phyloP scores from a whole-genome alignment of 331 rosid species.

The Telfairia occidentalis region DNA sequence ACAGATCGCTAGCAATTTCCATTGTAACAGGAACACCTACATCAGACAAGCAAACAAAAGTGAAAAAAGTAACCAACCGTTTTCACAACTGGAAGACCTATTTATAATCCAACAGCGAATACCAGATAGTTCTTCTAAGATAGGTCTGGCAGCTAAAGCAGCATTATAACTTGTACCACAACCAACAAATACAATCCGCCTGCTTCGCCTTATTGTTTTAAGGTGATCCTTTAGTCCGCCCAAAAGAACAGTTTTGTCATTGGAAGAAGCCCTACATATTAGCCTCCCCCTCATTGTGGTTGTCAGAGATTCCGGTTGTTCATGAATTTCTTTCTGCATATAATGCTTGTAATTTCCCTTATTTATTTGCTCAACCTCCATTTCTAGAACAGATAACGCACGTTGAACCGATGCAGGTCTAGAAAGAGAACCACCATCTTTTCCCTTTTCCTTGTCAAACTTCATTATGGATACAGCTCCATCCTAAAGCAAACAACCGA shows the following conservation, averaged over 20 bases:
- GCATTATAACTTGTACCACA: conserved; percentile 99
- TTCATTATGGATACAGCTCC: conserved; percentile 76
- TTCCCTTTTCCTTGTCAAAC: conserved; percentile 60
- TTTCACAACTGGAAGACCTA: conserved; percentile 6
- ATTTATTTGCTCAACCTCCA: conserved; percentile 98
- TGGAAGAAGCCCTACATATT: conserved; percentile 56
- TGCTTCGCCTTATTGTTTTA: conserved; percentile 92
- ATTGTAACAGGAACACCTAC: conserved; percentile 90
- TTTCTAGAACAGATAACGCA: conserved; percentile 85
- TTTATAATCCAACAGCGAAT: conserved; percentile 20
- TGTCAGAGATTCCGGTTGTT: conserved; percentile 87
- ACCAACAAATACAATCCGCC: conserved; percentile 81
- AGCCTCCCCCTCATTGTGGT: conserved; percentile 99
- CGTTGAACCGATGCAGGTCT: conserved; percentile 79
- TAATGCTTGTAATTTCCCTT: conserved; percentile 88
- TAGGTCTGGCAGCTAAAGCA: conserved; percentile 96
- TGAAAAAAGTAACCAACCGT: background rate
- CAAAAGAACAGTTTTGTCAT: conserved; percentile 68
- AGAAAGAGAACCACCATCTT: conserved; percentile 42
- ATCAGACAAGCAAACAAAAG: conserved; percentile 20
- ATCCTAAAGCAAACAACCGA: conserved; percentile 47
- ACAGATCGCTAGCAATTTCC: conserved; percentile 97
- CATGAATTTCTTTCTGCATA: conserved; percentile 98
- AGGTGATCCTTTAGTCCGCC: conserved; percentile 97
- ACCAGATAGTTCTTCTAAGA: conserved; percentile 98